Base-by-base conservation (phyloP, 345 rosid genomes). In the Erucastrum elatum region DNA sequence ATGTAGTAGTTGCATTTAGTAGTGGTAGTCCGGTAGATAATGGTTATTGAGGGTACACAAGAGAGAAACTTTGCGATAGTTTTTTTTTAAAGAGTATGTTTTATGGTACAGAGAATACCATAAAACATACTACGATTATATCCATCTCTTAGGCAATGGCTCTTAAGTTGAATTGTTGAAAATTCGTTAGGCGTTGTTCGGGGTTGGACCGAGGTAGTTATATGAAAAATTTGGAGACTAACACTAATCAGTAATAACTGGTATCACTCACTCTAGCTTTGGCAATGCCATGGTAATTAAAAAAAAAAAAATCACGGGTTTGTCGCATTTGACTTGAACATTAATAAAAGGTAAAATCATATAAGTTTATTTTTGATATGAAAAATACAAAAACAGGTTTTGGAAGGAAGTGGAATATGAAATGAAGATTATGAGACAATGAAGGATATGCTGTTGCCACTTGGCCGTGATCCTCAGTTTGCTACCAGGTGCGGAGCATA, bases 361-460 rank as follows among this genome's bases (percentile, higher is more conserved):
- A 35, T 33, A 25, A 65, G 29, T 80, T 37, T 21, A 73, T 25
- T 2, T 66, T 4, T 66, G 44, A 72, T 66, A 0, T n/a, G 39
- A 61, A 44, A 44, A 44, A 44, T 44, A 44, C 11, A 59, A 80
- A 68, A 10, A 12, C 81, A 91, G 99, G 84, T 92, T 66, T 73
- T 90, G 76, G 90, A 84, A 78, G 91, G 88, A 67, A 90, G 91
- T 15, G 91, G 80, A 6, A 82, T 89, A 51, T 82, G 87, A 60
- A 66, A 71, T 49, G 98, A 90, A 80, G 99, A 95, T 83, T 93
- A 89, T 8, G 94, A 91, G 80, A 69, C 79, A 60, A 88, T 95
- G 96, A 91, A 84, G 85, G 92, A 95, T 71, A 83, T 93, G 6
- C 75, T 91, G 25, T 76, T 88, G 46, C 98, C 98, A 37, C 90